phyloP scores from a whole-genome alignment of 2,329 filamentous ascomycete genomes.

The Talaromyces marneffei region DNA sequence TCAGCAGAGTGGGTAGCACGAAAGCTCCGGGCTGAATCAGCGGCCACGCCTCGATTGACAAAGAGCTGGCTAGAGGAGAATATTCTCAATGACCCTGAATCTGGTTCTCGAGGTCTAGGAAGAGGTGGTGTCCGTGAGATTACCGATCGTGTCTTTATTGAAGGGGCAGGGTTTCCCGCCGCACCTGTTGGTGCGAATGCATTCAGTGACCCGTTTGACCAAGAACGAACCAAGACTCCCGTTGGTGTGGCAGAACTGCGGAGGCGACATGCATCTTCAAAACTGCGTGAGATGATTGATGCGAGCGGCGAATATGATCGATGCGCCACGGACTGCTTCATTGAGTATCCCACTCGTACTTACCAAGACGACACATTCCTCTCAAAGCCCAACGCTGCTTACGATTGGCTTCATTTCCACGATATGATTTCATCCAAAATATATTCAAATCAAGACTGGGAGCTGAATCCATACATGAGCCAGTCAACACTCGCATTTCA shows the following conservation, averaged over 20 bases:
- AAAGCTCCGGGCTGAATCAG: constrained; percentile 46
- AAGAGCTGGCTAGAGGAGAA: constrained; percentile 57
- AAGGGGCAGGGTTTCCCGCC: constrained; percentile 56
- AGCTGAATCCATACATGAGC: constrained; percentile 78
- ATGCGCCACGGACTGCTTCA: constrained; percentile 67
- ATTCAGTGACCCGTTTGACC: constrained; percentile 31
- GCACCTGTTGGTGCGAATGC: constrained; percentile 34
- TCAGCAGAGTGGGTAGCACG: constrained; percentile 61
- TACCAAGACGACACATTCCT: constrained; percentile 92
- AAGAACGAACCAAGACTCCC: constrained; percentile 24
- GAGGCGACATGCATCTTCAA: constrained; percentile 55
- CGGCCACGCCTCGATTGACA: constrained; percentile 43
- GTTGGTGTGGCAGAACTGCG: constrained; percentile 55
- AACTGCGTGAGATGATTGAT: constrained; percentile 57
- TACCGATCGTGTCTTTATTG: constrained; percentile 60
- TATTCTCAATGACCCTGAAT: constrained; percentile 48
- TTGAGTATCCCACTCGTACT: constrained; percentile 75
- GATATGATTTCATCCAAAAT: constrained; percentile 74
- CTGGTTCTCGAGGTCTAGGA: constrained; percentile 53
- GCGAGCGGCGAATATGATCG: constrained; percentile 58
- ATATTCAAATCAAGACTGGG: constrained; percentile 85
- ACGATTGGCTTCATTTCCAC: constrained; percentile 95
- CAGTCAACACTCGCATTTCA: constrained; percentile 87
- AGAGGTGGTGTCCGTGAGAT: constrained; percentile 60
- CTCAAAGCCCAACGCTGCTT: constrained; percentile 77